These are phyloP conservation scores for Candida buenavistaensis DNA, from an alignment of 1,139 yeast genomes.

Conservation along the genomic window DNA sequence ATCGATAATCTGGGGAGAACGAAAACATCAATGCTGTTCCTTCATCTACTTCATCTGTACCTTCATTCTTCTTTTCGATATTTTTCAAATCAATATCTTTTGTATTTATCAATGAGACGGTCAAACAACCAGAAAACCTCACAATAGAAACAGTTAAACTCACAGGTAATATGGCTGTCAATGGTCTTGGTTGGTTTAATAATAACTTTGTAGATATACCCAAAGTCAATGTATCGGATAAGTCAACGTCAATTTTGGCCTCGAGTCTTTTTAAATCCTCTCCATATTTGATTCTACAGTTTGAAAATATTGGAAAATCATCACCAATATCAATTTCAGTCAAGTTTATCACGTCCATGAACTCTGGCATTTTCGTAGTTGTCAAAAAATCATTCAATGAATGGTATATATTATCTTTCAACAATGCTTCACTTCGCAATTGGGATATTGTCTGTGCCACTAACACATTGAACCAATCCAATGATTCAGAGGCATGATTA, in stretches of 20 bases:
- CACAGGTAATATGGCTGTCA: constrained; percentile 84
- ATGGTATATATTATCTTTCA: constrained; percentile 79
- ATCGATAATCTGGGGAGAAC: constrained; percentile 84
- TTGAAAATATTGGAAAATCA: constrained; percentile 92
- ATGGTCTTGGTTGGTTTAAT: constrained; percentile 80
- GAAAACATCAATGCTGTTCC: constrained; percentile 83
- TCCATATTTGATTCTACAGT: constrained; percentile 77
- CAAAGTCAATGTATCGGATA: constrained; percentile 84
- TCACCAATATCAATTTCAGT: constrained; percentile 93
- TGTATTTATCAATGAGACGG: constrained; percentile 69
- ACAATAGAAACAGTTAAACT: constrained; percentile 84
- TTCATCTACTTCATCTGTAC: constrained; percentile 17
- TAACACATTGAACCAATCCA: constrained; percentile 95
- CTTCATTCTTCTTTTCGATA: constrained; percentile 1
- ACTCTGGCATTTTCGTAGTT: constrained; percentile 66
- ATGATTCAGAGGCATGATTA: constrained; percentile 82
- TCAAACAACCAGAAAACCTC: constrained; percentile 88
- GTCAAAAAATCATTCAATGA: constrained; percentile 61
- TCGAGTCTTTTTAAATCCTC: constrained; percentile 61
- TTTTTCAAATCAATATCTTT: constrained; percentile 27
- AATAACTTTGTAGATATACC: constrained; percentile 85
- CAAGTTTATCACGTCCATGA: constrained; percentile 71
- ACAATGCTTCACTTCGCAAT: constrained; percentile 80
- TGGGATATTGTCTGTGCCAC: constrained; percentile 90
- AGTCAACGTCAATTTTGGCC: constrained; percentile 91